These are phyloP conservation scores for Diaporthe sp. DNA, from an alignment of 2,329 filamentous ascomycete species.

Conservation along the genomic window DNA sequence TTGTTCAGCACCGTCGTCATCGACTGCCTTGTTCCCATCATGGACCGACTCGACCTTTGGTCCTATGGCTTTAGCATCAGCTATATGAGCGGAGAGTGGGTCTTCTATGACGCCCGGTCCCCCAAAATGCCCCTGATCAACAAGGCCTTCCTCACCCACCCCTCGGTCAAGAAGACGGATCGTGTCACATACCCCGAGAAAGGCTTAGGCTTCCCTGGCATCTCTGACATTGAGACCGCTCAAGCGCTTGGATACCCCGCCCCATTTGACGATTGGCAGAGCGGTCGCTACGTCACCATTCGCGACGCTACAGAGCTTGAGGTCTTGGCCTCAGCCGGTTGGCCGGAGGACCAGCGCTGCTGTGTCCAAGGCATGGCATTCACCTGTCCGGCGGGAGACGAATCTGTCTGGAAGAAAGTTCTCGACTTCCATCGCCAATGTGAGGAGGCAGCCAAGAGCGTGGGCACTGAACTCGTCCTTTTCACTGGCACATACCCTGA, in stretches of 20 bases:
- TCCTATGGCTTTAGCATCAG: neutral
- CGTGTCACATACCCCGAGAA: neutral
- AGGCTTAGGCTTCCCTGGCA: too few species aligned
- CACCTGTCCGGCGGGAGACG: neutral
- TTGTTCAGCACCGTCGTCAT: neutral
- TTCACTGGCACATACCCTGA: neutral
- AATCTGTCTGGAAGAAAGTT: neutral
- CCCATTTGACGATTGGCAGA: fast-evolving
- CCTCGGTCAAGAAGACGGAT: neutral
- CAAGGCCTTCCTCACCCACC: neutral
- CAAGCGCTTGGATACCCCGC: neutral
- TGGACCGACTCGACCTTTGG: neutral
- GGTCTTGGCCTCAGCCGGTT: neutral
- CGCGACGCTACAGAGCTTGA: neutral
- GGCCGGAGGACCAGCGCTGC: neutral
- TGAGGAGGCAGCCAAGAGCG: neutral
- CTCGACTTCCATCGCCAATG: neutral
- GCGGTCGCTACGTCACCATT: neutral
- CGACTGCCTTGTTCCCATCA: neutral
- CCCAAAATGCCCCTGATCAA: neutral
- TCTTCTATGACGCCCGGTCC: neutral
- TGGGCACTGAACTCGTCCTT: neutral
- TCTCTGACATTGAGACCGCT: neutral
- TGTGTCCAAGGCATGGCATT: neutral
- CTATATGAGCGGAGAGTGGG: neutral